phyloP scores from a whole-genome alignment of 106 monocot species.

The Xerophyta viscosa region DNA sequence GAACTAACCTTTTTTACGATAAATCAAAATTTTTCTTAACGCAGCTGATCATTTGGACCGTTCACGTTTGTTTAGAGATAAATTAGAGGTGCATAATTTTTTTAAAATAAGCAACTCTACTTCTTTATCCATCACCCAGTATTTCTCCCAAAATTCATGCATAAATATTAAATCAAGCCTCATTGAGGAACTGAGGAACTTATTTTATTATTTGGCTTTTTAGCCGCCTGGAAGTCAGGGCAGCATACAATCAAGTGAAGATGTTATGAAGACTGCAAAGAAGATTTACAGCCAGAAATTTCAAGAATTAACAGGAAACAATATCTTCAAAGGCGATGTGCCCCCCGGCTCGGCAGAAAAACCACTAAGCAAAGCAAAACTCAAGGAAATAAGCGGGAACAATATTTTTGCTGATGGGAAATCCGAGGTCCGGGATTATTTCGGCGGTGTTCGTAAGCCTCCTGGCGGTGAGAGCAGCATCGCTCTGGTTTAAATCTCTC shows the following conservation, averaged over 20 bases:
- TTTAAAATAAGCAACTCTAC: too few species aligned
- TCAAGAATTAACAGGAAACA: constrained; percentile 39
- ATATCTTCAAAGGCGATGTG: constrained; percentile 64
- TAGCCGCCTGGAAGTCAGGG: not conserved
- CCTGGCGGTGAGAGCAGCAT: constrained; percentile 84
- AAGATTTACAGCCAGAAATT: constrained; percentile 30
- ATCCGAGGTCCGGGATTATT: constrained; percentile 36
- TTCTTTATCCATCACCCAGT: too few species aligned
- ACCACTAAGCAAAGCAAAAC: constrained; percentile 48
- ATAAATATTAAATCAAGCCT: too few species aligned
- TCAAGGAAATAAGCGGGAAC: constrained; percentile 69
- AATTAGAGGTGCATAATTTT: too few species aligned
- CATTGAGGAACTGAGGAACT: too few species aligned
- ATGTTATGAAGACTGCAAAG: constrained; percentile 22
- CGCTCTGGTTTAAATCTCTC: constrained; percentile 7
- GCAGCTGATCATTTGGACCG: too few species aligned
- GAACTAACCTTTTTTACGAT: too few species aligned
- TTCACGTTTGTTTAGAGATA: too few species aligned
- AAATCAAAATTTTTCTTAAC: too few species aligned
- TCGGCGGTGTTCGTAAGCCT: constrained; percentile 72
- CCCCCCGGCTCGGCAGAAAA: constrained; percentile 47
- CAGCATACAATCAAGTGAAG: constrained; percentile 12
- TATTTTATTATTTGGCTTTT: too few species aligned
- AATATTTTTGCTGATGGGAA: constrained; percentile 79
- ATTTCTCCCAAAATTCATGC: too few species aligned